Conservation (phyloP, 805 yeast genomes). For the Teunomyces panamensis region DNA sequence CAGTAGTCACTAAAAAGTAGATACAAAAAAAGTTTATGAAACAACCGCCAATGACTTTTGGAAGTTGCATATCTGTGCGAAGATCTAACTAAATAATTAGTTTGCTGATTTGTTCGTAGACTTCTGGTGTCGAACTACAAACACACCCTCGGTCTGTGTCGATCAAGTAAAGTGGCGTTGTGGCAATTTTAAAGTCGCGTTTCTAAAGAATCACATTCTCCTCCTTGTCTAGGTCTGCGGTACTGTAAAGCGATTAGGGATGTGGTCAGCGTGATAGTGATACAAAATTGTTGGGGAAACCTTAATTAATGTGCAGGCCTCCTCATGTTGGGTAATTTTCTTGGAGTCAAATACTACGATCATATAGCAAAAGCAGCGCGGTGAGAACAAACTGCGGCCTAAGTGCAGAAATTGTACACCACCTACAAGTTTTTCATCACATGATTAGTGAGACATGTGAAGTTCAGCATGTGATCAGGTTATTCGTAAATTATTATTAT, state of each 20-base stretch:
- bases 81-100: neutral
- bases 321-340: constrained; percentile 1
- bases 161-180: neutral
- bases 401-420: neutral
- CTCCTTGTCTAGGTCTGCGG: neutral
- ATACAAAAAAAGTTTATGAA: neutral
- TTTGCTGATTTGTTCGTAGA: neutral
- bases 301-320: neutral
- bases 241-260: neutral
- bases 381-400: neutral
- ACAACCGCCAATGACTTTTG: neutral
- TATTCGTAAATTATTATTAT: no score
- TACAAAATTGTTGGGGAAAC: constrained; percentile 2
- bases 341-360: neutral
- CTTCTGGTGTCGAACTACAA: neutral
- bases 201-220: neutral
- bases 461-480: neutral
- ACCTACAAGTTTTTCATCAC: neutral
- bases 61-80: neutral
- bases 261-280: neutral
- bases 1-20: no score
- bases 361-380: neutral
- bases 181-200: neutral
- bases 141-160: neutral
- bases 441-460: neutral